Conservation (phyloP, 2,329 filamentous ascomycete species). For the Annulohypoxylon truncatum region DNA sequence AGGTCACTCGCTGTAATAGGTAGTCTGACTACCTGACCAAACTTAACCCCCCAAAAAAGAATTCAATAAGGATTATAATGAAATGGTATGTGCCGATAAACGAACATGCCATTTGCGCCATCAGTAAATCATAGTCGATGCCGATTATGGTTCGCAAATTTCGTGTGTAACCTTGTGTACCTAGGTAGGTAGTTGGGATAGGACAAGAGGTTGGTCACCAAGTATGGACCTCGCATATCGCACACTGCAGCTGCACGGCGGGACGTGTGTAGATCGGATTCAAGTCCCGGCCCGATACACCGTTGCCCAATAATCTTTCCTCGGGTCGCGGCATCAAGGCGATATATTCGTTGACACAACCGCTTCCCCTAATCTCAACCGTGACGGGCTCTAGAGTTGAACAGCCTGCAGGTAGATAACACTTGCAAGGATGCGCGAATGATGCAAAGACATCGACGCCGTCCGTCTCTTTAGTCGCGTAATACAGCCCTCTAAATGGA, state of each 20-base stretch:
- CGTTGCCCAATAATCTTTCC: constrained; percentile 21
- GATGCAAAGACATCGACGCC: constrained; percentile 24
- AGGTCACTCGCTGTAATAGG: background rate
- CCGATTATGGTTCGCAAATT: constrained; percentile 9
- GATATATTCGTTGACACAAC: constrained; percentile 25
- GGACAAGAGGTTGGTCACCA: constrained; percentile 13
- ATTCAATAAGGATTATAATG: constrained; percentile 5
- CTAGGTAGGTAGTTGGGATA: constrained; percentile 7
- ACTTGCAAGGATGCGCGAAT: constrained; percentile 26
- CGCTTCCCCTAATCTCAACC: constrained; percentile 8
- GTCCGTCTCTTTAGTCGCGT: constrained; percentile 23
- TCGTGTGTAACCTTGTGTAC: constrained; percentile 28
- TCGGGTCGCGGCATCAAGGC: constrained; percentile 30
- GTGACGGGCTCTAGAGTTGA: constrained; percentile 17
- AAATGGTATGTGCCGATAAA: constrained; percentile 9
- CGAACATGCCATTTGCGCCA: constrained; percentile 5
- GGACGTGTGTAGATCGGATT: constrained; percentile 36
- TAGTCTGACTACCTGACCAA: background rate
- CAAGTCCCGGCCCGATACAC: constrained; percentile 33
- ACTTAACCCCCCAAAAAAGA: background rate
- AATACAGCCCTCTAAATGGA: constrained; percentile 13
- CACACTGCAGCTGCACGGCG: constrained; percentile 33
- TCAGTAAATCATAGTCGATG: constrained; percentile 8
- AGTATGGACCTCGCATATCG: constrained; percentile 29
- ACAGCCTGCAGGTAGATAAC: constrained; percentile 34